Conservation (phyloP, 352 stramenopile genomes). For the Phytophthora brassicae region DNA sequence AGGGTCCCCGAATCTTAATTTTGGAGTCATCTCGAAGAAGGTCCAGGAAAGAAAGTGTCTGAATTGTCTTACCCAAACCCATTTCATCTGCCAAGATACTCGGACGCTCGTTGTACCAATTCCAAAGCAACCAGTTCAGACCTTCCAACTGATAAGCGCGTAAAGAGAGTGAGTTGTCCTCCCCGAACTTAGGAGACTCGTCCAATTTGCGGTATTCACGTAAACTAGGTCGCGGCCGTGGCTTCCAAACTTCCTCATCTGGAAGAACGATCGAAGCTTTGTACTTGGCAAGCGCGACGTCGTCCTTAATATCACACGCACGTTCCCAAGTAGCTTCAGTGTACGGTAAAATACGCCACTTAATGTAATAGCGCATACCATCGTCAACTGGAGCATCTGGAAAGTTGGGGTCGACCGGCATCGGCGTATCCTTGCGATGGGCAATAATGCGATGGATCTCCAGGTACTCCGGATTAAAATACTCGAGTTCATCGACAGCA, state of each 20-base stretch:
- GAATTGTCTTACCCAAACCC: slow-evolving; percentile 94
- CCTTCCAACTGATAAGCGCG: slow-evolving; percentile 88
- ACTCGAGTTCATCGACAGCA: slow-evolving; percentile 65
- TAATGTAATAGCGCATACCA: slow-evolving; percentile 82
- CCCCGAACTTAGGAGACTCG: slow-evolving; percentile 69
- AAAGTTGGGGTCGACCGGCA: slow-evolving; percentile 49
- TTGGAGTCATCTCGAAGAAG: slow-evolving; percentile 90
- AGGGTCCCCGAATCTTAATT: slow-evolving; percentile 92
- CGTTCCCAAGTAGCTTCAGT: slow-evolving; percentile 88
- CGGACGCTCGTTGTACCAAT: slow-evolving; percentile 88
- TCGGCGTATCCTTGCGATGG: slow-evolving; percentile 64
- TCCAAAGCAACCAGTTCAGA: slow-evolving; percentile 89
- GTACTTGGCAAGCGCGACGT: slow-evolving; percentile 81
- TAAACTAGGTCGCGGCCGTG: slow-evolving; percentile 63
- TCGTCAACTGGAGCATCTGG: slow-evolving; percentile 83
- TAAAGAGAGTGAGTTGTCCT: slow-evolving; percentile 70
- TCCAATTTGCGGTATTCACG: slow-evolving; percentile 89
- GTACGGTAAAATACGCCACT: slow-evolving; percentile 87
- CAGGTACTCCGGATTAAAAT: slow-evolving; percentile 90
- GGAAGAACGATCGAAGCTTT: slow-evolving; percentile 55
- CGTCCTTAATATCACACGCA: slow-evolving; percentile 85
- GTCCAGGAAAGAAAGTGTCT: slow-evolving; percentile 94
- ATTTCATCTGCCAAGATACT: slow-evolving; percentile 91
- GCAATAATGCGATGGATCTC: slow-evolving; percentile 89
- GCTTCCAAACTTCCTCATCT: slow-evolving; percentile 59